Base-by-base conservation (phyloP, 345 rosid genomes). In the Salix dunnii region DNA sequence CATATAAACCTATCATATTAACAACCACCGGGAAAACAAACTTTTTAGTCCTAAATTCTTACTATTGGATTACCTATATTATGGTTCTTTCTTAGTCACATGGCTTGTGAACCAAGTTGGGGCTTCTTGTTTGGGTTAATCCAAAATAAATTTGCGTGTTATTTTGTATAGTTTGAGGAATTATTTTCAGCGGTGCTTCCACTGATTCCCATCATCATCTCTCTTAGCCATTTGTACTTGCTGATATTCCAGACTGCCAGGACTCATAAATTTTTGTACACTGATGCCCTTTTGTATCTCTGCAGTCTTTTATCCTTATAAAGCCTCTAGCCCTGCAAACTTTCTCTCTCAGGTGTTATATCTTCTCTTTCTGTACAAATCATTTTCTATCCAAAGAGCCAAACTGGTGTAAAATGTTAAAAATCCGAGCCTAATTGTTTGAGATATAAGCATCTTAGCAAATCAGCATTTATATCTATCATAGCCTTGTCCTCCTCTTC, bases 381-480 rank as follows among this genome's bases (percentile, higher is more conserved):
- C 25, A 9, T 21, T 21, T 9, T 64, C 35, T 2, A 10, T 14
- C 70, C 21, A 28, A 68, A 67, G 21, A 31, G 7, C 71, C 35
- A 8, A 42, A 58, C 64, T 63, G n/a, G 13, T 7, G 1, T 74
- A 6, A 16, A 73, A 63, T 27, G 33, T 62, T 7, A 42, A 40
- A 9, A 38, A 25, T 17, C 23, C 12, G n/a, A 36, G 46, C 51
- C 46, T 12, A 33, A 21, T 36, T 23, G 21, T 20, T 46, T 55
- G 30, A 60, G 4, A 0, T 40, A 20, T 10, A 43, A 69, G 27
- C 61, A 14, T 11, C 65, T 27, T 49, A 23, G 31, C 30, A 7
- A 66, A 33, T 18, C 35, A 40, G 65, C 38, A 28, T 75, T 80
- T n/a, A 70, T 53, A n/a, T 71, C 38, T 38, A 51, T 76, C 62